Percentiles rank a stretch among this genome's conserved stretches.
Evolutionary conservation across 2,329 filamentous ascomycete genomes (phyloP).

Genomic region (Sporothrix variecibatus): DNA sequence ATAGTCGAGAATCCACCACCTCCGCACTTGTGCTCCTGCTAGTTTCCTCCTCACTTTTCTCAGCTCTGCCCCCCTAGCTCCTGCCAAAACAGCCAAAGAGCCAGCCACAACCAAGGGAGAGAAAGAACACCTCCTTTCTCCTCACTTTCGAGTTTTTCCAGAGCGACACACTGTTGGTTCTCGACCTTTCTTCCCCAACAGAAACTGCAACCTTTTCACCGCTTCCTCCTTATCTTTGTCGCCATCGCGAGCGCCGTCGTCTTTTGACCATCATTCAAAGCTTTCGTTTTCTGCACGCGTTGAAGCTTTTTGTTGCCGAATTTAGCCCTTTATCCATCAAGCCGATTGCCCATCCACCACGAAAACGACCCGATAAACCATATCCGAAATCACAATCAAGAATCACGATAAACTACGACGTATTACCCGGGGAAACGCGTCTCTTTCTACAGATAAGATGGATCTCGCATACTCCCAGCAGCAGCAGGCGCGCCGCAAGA

Average conservation of each 20-base stretch:
- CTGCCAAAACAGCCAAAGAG: background rate
- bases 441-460: constrained; percentile 44
- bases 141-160: background rate
- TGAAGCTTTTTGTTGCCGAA: background rate
- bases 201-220: background rate
- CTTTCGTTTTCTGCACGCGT: background rate
- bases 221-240: background rate
- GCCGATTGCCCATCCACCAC: constrained; percentile 7
- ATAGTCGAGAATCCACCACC: background rate
- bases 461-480: constrained; percentile 64
- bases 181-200: constrained; percentile 18
- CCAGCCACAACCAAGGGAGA: background rate
- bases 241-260: background rate
- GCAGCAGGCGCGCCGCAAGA: constrained; percentile 58
- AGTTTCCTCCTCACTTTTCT: constrained; percentile 1
- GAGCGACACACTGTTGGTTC: constrained; percentile 1
- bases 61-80: constrained; percentile 10
- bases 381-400: background rate
- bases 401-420: constrained; percentile 1
- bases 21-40: constrained; percentile 4
- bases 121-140: constrained; percentile 1
- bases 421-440: background rate
- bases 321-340: background rate
- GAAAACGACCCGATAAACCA: background rate
- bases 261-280: background rate